A percentile compares a stretch with the other conserved stretches of the same genome.
Evolutionary conservation across 2,329 filamentous ascomycete species (phyloP).

Genomic region (Diplodia intermedia): DNA sequence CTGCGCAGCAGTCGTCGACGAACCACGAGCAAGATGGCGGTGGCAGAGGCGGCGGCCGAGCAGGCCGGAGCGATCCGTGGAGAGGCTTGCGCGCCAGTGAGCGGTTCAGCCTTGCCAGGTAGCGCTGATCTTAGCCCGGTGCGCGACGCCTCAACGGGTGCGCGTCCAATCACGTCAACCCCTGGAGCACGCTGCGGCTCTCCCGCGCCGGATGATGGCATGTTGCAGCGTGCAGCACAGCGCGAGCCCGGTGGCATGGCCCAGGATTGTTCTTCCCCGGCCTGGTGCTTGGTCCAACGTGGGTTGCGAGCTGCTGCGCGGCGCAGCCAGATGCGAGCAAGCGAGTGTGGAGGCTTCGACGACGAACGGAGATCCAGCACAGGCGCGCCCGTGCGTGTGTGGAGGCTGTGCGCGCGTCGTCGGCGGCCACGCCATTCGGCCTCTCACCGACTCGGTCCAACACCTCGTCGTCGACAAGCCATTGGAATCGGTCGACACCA

Average conservation of each 20-base stretch:
- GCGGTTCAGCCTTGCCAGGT: slow-evolving; percentile 24
- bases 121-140: slow-evolving; percentile 9
- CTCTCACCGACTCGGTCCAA: slow-evolving; percentile 25
- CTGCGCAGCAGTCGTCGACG: background rate
- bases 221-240: background rate
- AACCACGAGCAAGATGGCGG: slow-evolving; percentile 7
- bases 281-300: no score
- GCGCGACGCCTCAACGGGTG: slow-evolving; percentile 9
- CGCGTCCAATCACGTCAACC: slow-evolving; percentile 21
- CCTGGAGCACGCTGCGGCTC: slow-evolving; percentile 1
- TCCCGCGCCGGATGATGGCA: background rate
- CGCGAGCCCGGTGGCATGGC: no score
- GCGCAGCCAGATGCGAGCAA: background rate
- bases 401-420: slow-evolving; percentile 24
- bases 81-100: background rate
- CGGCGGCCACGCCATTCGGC: slow-evolving; percentile 13
- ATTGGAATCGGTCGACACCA: slow-evolving; percentile 2
- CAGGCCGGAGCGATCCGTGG: background rate
- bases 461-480: background rate
- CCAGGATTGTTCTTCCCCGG: no score
- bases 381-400: background rate
- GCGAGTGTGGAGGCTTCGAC: slow-evolving; percentile 3
- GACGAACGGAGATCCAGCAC: background rate
- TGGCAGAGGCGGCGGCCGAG: background rate
- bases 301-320: background rate